Evolutionary conservation across 192 early-diverging fungal genomes (phyloP), one percentile per base, ranked within the genome.

Genomic region (Geranomyces variabilis): DNA sequence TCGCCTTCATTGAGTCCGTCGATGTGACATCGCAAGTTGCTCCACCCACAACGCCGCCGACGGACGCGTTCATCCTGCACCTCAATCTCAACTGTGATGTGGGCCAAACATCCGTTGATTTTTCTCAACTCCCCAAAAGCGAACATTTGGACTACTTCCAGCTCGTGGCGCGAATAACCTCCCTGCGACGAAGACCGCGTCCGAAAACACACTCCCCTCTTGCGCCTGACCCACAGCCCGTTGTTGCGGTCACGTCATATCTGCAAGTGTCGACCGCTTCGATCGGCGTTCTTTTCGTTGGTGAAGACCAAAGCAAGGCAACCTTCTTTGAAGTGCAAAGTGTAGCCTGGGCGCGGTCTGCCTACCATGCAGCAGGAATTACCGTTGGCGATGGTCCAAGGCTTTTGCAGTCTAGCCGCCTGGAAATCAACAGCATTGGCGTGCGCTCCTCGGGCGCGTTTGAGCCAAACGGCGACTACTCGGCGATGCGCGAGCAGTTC

Each of bases 101-200:
- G 22, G 70, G 70, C 1, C 41, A 49, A 19, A 53, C 51, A 9
- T 33, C 47, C 6, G 10, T 49, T 14, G 70, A 72, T 36, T 60
- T 72, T 36, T 72, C 70, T n/a, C 59, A 43, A 12, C 57, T 64
- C 9, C 62, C 61, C 13, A 31, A 44, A 30, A 47, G 48, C 30
- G 61, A 49, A 21, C 33, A 26, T 17, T 5, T 72, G 15, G 70
- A 72, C 24, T 72, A 72, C 53, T 72, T 72, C 61, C 22, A 29
- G 7, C 48, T 72, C n/a, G 36, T 48, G 61, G 70, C 61, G 12
- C 12, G 34, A 30, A 7, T 72, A 19, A 64, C 44, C 22, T 63
- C 70, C n/a, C 5, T 64, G 59, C 46, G 49, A 53, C 30, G 21
- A 5, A 4, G 26, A 33, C 33, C 66, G 22, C 56, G 21, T 19